These are phyloP conservation scores for Colletotrichum sp. DNA, from an alignment of 2,329 filamentous ascomycete species.

Conservation along the genomic window DNA sequence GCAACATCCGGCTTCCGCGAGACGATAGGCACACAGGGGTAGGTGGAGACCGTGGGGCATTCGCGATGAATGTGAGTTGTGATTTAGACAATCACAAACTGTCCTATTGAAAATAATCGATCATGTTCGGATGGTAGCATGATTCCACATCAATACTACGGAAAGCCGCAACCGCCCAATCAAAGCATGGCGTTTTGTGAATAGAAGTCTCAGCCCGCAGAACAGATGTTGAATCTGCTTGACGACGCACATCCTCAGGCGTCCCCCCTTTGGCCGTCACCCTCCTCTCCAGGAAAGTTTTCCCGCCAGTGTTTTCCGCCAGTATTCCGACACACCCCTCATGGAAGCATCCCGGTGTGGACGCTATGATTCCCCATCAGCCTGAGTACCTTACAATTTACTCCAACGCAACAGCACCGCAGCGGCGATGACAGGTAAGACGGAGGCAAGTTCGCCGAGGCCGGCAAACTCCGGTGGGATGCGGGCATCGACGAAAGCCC, in stretches of 20 bases:
- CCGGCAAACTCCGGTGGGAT: slow-evolving; percentile 69
- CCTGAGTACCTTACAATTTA: slow-evolving; percentile 26
- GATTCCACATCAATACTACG: neutral
- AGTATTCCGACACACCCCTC: neutral
- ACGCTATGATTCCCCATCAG: neutral
- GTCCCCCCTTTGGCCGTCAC: neutral
- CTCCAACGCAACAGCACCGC: slow-evolving; percentile 55
- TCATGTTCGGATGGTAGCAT: neutral
- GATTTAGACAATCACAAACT: neutral
- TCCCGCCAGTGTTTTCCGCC: neutral
- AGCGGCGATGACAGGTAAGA: slow-evolving; percentile 69
- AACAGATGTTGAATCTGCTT: slow-evolving; percentile 6
- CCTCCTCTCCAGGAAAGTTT: neutral
- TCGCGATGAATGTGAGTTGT: neutral
- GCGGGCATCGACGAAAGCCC: slow-evolving; percentile 61
- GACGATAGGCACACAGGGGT: neutral
- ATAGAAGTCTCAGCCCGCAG: neutral
- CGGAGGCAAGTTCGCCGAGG: slow-evolving; percentile 75
- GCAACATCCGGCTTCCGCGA: neutral
- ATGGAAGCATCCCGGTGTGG: neutral
- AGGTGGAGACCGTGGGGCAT: neutral
- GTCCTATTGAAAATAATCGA: neutral
- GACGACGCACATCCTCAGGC: slow-evolving; percentile 3
- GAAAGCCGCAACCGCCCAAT: neutral
- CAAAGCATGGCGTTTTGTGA: neutral